phyloP scores from a whole-genome alignment of 345 rosid genomes.

The Brassica juncea region DNA sequence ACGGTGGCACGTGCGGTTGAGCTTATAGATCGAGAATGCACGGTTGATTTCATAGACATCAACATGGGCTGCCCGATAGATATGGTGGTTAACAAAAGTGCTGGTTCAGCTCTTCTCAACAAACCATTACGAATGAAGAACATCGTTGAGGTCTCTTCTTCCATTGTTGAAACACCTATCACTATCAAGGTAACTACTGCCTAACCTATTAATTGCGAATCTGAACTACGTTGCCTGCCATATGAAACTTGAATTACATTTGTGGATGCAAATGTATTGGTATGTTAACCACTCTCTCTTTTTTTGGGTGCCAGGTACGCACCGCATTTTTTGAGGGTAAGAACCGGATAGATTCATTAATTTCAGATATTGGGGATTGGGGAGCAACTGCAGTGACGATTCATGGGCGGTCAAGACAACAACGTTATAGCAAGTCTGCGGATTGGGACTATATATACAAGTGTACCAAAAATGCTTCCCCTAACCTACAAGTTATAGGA shows the following conservation, averaged over 20 bases:
- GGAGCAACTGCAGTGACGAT: conserved; percentile 84
- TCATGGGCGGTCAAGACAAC: conserved; percentile 95
- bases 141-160: conserved; percentile 65
- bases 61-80: conserved; percentile 99
- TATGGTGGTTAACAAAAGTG: conserved; percentile 85
- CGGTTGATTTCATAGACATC: conserved; percentile 85
- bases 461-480: conserved; percentile 66
- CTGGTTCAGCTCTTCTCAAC: conserved; percentile 88
- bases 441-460: conserved; percentile 88
- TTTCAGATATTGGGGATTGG: conserved; percentile 76
- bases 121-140: conserved; percentile 82
- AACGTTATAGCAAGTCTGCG: conserved; percentile 87
- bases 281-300: background rate
- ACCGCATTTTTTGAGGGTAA: conserved; percentile 84
- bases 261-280: background rate
- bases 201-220: background rate
- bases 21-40: conserved; percentile 79
- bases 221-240: background rate
- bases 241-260: conserved; percentile 2
- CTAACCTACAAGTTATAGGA: conserved; percentile 68
- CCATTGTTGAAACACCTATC: conserved; percentile 75
- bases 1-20: conserved; percentile 71
- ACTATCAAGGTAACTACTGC: conserved; percentile 70
- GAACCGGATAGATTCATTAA: conserved; percentile 72
- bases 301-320: conserved; percentile 61